Evolutionary conservation across 2,329 filamentous ascomycete genomes (phyloP).

Genomic region (Sordariomycetes sp.): DNA sequence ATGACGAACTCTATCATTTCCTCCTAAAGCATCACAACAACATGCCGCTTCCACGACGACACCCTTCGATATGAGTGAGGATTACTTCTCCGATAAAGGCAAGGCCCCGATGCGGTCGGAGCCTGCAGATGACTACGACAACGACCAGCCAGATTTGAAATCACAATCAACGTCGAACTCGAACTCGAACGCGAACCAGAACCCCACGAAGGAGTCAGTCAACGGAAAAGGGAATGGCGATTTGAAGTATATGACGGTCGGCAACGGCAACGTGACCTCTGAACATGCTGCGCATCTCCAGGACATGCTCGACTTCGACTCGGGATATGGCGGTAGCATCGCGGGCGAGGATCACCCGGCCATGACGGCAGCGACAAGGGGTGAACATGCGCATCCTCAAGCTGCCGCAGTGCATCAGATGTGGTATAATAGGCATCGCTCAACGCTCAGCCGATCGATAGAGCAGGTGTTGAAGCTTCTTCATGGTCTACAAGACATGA

Average conservation of each 20-base stretch:
- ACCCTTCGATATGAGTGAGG: conserved; percentile 46
- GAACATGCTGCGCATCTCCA: conserved; percentile 75
- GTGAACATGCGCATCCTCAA: conserved; percentile 38
- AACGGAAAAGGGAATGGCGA: too few relatives aligned
- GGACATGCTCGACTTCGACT: conserved; percentile 76
- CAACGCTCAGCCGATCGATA: conserved; percentile 1
- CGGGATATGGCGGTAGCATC: conserved; percentile 81
- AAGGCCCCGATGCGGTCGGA: conserved; percentile 30
- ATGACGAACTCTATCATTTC: conserved; percentile 1
- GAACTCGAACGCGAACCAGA: conserved; percentile 14
- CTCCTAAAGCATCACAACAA: conserved; percentile 6
- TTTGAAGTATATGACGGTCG: conserved; percentile 84
- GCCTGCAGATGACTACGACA: conserved; percentile 15
- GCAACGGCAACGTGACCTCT: conserved; percentile 69
- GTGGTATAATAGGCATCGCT: conserved; percentile 3
- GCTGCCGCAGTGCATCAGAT: conserved; percentile 66
- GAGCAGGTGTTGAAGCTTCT: conserved; percentile 1
- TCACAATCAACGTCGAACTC: too few relatives aligned
- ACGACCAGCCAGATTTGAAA: too few relatives aligned
- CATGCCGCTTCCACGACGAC: neutral
- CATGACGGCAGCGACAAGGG: conserved; percentile 34
- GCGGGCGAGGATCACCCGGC: conserved; percentile 48
- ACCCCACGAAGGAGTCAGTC: conserved; percentile 17
- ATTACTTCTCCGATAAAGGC: conserved; percentile 47
- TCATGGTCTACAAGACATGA: conserved; percentile 69